Base-by-base conservation (phyloP, 768 basidiomycete species). In the Boletus huronensis region DNA sequence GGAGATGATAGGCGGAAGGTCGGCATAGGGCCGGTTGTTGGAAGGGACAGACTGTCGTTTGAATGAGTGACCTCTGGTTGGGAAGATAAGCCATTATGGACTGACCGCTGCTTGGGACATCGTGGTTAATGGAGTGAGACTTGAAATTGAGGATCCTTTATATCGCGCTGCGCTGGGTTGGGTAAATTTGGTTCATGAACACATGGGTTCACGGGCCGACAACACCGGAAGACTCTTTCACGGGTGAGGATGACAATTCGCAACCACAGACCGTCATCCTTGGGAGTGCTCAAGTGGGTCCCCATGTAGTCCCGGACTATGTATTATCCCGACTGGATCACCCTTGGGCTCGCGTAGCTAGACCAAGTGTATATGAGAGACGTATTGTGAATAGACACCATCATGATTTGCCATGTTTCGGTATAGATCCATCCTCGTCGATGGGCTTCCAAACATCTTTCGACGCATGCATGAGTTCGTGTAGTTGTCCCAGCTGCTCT, bases 391-490 rank as follows among this genome's bases (percentile, higher is more conserved):
- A 38, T 19, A 47, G 41, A 45, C 13, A 40, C 38, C 19, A 38
- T 65, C 41, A 64, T n/a, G 54, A 55, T 57, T 52, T 52, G 29
- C 46, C 36, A 58, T 31, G 50, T 52, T 54, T 48, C 6, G 36
- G 21, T 40, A 53, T 46, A 45, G 8, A 42, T n/a, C 13, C 35
- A 53, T 48, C 48, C 36, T 67, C 53, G 6, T 25, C 26, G 42
- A 75, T 68, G 21, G 84, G 79, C 64, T 87, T 93, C 91, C 90
- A 96, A 31, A 96, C 79, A 57, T 87, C 87, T 66, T 90, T 92
- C 0, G 93, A 86, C 3, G 87, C 90, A 58, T 90, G 86, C 92
- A 96, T 93, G 57, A 99, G 79, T 67, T 98, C 94, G 66, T 97
- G 93, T 39, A 99, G 72, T 70, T 98, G 96, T 1, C 90, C 90